Base-by-base conservation (phyloP, 2,329 filamentous ascomycete species). In the Pestalotiopsis sp. region DNA sequence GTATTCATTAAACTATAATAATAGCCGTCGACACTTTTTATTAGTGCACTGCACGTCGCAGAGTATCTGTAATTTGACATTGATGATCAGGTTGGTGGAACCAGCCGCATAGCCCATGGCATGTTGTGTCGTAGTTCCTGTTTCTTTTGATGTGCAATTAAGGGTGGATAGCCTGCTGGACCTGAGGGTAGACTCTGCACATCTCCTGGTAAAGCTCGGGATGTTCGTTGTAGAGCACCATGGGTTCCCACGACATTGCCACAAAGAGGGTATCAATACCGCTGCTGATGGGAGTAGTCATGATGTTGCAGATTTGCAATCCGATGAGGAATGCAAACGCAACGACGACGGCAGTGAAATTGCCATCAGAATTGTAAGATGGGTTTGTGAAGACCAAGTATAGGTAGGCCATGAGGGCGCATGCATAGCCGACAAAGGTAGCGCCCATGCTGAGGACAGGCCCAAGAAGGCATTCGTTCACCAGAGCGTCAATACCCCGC, bases 191-290 rank as follows among this genome's bases (percentile, higher is more conserved):
- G 14, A 97, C 90, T 65, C 86, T 82, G 1, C 97, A 85, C 89
- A 98, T 92, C 71, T 89, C 86, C 17, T 90, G 83, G 79, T 95
- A 98, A 61, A 98, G 81, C 70, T 97, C 94, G 0, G 91, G 90
- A 79, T 97, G 95, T 68, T 96, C 91, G 57, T 88, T 85, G 78
- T 94, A 91, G 83, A 97, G 83, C 9, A 95, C 92, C 76, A 92
- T 87, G 0, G 90, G 89, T 63, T 91, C 89, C 86, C 89, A 91
- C 0, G 88, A 89, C 61, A 87, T 83, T 0, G 94, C 94, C 0
- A 97, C 94, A 74, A 98, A 98, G 70, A 97, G 93, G 0, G 95
- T 97, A 73, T 97, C 93, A 71, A 97, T 89, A n/a, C 95, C 95
- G 75, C 91, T 95, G 71, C 91, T 91, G 68, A 98, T 85, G 1